These are phyloP conservation scores for Blastobotrys muscicola DNA, from an alignment of 805 yeast species.

Conservation along the genomic window DNA sequence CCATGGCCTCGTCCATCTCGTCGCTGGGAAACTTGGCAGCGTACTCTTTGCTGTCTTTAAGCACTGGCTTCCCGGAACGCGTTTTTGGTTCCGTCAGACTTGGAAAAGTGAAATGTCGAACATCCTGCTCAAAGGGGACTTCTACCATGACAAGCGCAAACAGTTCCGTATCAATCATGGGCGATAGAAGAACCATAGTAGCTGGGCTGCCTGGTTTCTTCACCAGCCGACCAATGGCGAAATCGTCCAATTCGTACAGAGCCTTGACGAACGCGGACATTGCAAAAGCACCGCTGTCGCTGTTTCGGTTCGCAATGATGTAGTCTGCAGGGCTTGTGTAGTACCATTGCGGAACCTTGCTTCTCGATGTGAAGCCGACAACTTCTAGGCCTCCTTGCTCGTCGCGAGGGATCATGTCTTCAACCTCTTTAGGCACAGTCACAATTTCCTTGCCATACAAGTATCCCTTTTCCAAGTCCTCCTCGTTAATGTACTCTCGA, in stretches of 20 bases:
- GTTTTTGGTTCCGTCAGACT: slow-evolving; percentile 36
- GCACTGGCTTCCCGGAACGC: slow-evolving; percentile 26
- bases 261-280: slow-evolving; percentile 44
- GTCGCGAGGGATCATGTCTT: slow-evolving; percentile 31
- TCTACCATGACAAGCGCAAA: slow-evolving; percentile 39
- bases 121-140: slow-evolving; percentile 71
- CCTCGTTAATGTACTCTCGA: slow-evolving; percentile 28
- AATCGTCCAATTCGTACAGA: slow-evolving; percentile 36
- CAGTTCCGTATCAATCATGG: slow-evolving; percentile 8
- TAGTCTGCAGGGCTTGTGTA: slow-evolving; percentile 47
- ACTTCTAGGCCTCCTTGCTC: slow-evolving; percentile 52
- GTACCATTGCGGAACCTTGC: slow-evolving; percentile 47
- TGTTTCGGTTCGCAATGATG: slow-evolving; percentile 36
- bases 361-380: slow-evolving; percentile 45
- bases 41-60: slow-evolving; percentile 13
- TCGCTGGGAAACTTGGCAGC: slow-evolving; percentile 27
- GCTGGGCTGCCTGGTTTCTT: slow-evolving; percentile 4
- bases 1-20: slow-evolving; percentile 37
- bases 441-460: slow-evolving; percentile 54
- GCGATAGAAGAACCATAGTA: slow-evolving; percentile 38
- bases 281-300: slow-evolving; percentile 32
- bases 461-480: slow-evolving; percentile 48
- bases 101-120: slow-evolving; percentile 39
- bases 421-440: slow-evolving; percentile 34
- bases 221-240: slow-evolving; percentile 41